These are phyloP conservation scores for Arthrobotrys conoides DNA, from an alignment of 2,329 filamentous ascomycete genomes.

Conservation along the genomic window DNA sequence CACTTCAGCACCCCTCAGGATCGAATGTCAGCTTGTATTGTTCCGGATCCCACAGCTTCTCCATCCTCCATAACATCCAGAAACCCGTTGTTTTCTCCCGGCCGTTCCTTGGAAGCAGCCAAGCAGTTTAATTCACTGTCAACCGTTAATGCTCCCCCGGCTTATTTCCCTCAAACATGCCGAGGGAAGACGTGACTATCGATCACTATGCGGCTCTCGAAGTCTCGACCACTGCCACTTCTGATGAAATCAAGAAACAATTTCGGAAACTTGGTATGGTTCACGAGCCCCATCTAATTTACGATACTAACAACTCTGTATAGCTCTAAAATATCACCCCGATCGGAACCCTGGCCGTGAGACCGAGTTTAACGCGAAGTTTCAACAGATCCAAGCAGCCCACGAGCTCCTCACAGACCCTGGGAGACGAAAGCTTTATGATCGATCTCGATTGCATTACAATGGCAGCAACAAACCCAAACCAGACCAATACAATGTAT, in stretches of 20 bases:
- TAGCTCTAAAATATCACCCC: conserved; percentile 87
- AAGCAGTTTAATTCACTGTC: conserved; percentile 5
- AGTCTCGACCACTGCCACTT: conserved; percentile 76
- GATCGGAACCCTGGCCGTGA: conserved; percentile 90
- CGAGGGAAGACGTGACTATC: conserved; percentile 72
- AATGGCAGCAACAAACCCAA: conserved; percentile 35
- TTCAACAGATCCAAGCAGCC: conserved; percentile 87
- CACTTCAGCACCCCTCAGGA: neutral
- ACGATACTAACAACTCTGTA: conserved; percentile 40
- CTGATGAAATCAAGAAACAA: conserved; percentile 85
- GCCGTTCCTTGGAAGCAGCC: neutral
- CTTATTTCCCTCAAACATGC: conserved; percentile 31
- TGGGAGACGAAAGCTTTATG: conserved; percentile 74
- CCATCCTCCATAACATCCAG: neutral
- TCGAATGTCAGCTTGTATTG: conserved; percentile 20
- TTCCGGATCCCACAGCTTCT: neutral
- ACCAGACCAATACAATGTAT: conserved; percentile 27
- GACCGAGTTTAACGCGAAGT: conserved; percentile 82
- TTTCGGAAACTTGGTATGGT: conserved; percentile 82
- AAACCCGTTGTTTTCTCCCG: neutral
- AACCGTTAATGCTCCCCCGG: conserved; percentile 42
- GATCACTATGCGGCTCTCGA: conserved; percentile 91
- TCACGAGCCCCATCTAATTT: conserved; percentile 21
- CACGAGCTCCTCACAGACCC: conserved; percentile 81
- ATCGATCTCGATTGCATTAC: conserved; percentile 65